Evolutionary conservation across 2,329 filamentous ascomycete genomes (phyloP).

Genomic region (Tolypocladium tundrense): DNA sequence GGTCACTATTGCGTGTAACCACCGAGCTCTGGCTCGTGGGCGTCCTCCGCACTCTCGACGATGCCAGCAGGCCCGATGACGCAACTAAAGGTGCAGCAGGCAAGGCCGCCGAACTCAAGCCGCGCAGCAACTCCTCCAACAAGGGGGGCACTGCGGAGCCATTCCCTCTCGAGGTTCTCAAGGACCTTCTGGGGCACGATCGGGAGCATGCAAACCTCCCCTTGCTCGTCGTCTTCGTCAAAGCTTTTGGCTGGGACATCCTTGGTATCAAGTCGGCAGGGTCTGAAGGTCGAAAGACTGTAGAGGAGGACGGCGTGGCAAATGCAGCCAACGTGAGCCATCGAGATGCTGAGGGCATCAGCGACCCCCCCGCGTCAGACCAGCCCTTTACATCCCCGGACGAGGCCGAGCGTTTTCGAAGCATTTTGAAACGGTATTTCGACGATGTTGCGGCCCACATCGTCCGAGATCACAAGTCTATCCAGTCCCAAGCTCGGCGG

Average conservation of each 20-base stretch:
- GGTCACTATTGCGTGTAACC: slow-evolving; percentile 76
- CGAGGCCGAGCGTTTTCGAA: slow-evolving; percentile 75
- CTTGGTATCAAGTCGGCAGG: slow-evolving; percentile 65
- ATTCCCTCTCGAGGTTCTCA: slow-evolving; percentile 93
- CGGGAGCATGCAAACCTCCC: slow-evolving; percentile 86
- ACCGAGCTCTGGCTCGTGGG: slow-evolving; percentile 95
- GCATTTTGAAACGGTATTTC: slow-evolving; percentile 77
- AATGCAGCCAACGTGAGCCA: slow-evolving; percentile 26
- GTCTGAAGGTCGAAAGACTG: slow-evolving; percentile 70
- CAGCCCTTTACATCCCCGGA: slow-evolving; percentile 66
- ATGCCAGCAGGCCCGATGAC: slow-evolving; percentile 52
- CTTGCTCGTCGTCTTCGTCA: slow-evolving; percentile 88
- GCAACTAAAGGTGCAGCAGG: slow-evolving; percentile 49
- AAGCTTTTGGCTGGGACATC: slow-evolving; percentile 92
- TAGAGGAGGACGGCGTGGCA: slow-evolving; percentile 69
- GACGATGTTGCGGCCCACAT: slow-evolving; percentile 88
- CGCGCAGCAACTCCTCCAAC: slow-evolving; percentile 34
- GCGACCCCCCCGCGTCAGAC: slow-evolving; percentile 42
- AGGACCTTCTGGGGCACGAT: slow-evolving; percentile 89
- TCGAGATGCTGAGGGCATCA: slow-evolving; percentile 41
- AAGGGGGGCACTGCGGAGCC: slow-evolving; percentile 67
- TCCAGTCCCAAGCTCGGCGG: slow-evolving; percentile 76
- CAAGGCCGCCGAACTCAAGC: slow-evolving; percentile 53
- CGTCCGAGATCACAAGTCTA: slow-evolving; percentile 81
- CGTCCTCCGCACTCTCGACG: slow-evolving; percentile 69